Evolutionary conservation across 768 basidiomycete genomes (phyloP), one percentile per base, ranked within the genome.

Genomic region (Podaxis mareebaensis): DNA sequence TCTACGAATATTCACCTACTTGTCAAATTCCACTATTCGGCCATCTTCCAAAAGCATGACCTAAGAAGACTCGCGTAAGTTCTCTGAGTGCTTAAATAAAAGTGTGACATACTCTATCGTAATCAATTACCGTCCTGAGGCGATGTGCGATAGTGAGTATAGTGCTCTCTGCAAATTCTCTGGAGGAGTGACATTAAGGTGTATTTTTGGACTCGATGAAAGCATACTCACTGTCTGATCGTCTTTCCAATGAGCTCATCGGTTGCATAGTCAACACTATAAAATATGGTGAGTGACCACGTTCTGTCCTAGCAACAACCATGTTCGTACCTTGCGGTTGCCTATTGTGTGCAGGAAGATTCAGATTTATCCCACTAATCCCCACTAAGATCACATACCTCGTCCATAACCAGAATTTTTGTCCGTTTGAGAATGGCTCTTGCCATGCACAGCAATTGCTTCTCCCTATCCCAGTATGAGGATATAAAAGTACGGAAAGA

Each of bases 61-160:
- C 91, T 92, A 26, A 33, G 49, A 24, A 22, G 11, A 48, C 36
- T 20, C 44, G 44, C 22, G 42, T 12, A 13, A 30, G 42, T 17
- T 28, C 30, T 3, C 8, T 17, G 38, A 24, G 5, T 5, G 5
- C 33, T 26, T 15, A 38, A 52, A 30, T n/a, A 52, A 0, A 76
- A 30, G 10, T 26, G 49, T 17, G 2, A n/a, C 86, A 58, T 76
- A 88, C 88, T 66, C 88, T 81, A 71, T 93, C 88, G 68, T 93
- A 94, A 69, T 94, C 91, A 63, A 94, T 92, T 52, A 91, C 88
- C 0, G 90, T 91, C 10, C 88, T 82, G 60, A 92, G 77, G 6
- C 90, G 85, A 74, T 94, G 93, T 20, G 92, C 93, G 58, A 94
- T 93, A 0, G 93, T 95, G 22, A 95, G 76, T 60, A 95, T 92